Conservation (phyloP, 768 basidiomycete species). For the Lactarius tabidus region DNA sequence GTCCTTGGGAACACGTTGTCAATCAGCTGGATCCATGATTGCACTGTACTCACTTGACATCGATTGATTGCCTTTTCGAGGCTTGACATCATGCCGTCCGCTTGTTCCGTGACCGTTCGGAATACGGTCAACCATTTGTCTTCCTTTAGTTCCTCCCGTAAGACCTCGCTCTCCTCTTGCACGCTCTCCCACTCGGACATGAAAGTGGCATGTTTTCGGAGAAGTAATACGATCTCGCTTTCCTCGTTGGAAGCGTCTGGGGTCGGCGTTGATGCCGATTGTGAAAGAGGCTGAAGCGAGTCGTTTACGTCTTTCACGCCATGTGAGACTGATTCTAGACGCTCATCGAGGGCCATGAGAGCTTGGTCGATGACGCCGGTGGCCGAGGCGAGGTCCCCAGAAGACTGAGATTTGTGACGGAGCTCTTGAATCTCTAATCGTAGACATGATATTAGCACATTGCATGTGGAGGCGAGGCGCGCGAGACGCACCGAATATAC, state of each 20-base stretch:
- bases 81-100: conserved; percentile 96
- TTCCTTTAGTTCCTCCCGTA: conserved; percentile 91
- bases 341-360: conserved; percentile 73
- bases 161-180: conserved; percentile 71
- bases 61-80: conserved; percentile 89
- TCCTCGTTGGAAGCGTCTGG: conserved; percentile 35
- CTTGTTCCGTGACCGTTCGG: conserved; percentile 89
- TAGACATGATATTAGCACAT: not conserved
- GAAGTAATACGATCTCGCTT: conserved; percentile 46
- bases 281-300: conserved; percentile 56
- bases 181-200: conserved; percentile 77
- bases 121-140: conserved; percentile 97
- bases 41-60: conserved; percentile 62
- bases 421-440: conserved; percentile 84
- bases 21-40: conserved; percentile 2
- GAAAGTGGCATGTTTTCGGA: conserved; percentile 72
- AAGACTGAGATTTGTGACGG: conserved; percentile 77
- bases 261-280: conserved; percentile 47
- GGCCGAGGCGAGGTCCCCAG: conserved; percentile 51
- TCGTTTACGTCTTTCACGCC: conserved; percentile 69
- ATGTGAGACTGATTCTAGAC: conserved; percentile 65
- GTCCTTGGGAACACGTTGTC: conserved; percentile 45
- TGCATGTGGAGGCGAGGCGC: not conserved
- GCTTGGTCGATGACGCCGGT: conserved; percentile 77
- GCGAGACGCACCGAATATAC: conserved; percentile 69